Evolutionary conservation across 2,329 filamentous ascomycete genomes (phyloP), one percentile per base, ranked within the genome.

Genomic region (Fusarium devonianum): DNA sequence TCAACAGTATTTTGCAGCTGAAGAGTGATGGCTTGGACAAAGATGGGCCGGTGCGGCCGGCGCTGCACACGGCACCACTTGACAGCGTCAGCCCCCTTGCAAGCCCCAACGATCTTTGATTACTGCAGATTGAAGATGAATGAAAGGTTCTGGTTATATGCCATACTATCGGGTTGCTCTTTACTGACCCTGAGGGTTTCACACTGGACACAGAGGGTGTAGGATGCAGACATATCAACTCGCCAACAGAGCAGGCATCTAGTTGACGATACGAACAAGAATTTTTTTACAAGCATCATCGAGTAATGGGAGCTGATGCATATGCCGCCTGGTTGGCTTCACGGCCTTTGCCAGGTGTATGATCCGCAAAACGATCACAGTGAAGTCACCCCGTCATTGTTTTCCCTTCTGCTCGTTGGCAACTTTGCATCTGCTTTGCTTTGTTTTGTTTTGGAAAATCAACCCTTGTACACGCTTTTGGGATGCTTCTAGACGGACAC

Each of bases 61-160:
- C 94, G 3, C 74, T 97, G 55, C 94, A 97, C 70, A 87, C 90
- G 5, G 93, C 90, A 17, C 90, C 92, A 2, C 73, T 97, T 33
- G 90, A 96, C 69, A 83, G 83, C 10, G 83, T 92, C 44, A 83
- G 81, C 58, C 80, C 83, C 2, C 54, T 74, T 14, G 64, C 67
- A n/a, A 80, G 76, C 42, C 76, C 77, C 4, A 53, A 35, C 21
- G 41, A 28, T 23, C 64, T 16, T 38, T 61, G n/a, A 63, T 33
- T 7, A 18, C 26, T 11, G 16, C 34, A 56, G 25, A 11, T 11
- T 19, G 18, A 23, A 42, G n/a, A 23, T n/a, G n/a, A n/a, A n/a
- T n/a, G n/a, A n/a, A n/a, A n/a, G n/a, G n/a, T n/a, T n/a, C n/a
- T n/a, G n/a, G n/a, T n/a, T n/a, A n/a, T n/a, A n/a, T n/a, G n/a